Conservation (phyloP, 208 protist species). For the Crithidia bombi region DNA sequence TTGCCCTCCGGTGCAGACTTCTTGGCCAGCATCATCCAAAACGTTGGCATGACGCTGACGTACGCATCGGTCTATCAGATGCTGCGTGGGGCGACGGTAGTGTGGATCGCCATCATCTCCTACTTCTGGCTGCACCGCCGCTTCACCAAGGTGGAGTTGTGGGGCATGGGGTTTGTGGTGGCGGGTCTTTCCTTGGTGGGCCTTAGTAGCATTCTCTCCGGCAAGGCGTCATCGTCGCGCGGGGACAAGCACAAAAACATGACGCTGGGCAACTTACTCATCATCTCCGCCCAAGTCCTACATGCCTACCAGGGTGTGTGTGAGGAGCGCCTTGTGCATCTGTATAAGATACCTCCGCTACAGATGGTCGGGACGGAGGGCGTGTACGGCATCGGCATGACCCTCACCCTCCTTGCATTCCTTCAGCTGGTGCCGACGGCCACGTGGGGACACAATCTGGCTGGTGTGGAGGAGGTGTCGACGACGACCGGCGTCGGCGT, state of each 20-base stretch:
- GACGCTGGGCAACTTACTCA: constrained; percentile 76
- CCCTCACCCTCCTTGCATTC: constrained; percentile 66
- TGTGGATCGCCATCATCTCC: constrained; percentile 89
- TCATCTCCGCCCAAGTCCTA: constrained; percentile 87
- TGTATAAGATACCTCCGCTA: constrained; percentile 75
- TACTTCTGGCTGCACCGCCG: constrained; percentile 78
- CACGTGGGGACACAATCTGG: constrained; percentile 51
- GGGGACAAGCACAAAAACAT: constrained; percentile 26
- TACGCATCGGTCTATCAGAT: constrained; percentile 93
- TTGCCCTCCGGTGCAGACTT: constrained; percentile 80
- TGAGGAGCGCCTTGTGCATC: constrained; percentile 82
- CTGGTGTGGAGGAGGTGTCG: constrained; percentile 26
- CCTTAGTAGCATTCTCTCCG: constrained; percentile 43
- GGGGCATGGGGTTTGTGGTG: constrained; percentile 65
- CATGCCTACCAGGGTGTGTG: constrained; percentile 90
- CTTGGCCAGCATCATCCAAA: constrained; percentile 84
- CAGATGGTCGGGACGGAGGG: constrained; percentile 93
- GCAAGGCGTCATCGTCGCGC: background rate
- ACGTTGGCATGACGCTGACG: constrained; percentile 87
- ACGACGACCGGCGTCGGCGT: background rate
- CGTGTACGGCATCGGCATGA: constrained; percentile 80
- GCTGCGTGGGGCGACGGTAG: constrained; percentile 89
- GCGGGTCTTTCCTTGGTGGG: constrained; percentile 75
- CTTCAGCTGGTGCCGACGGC: constrained; percentile 71
- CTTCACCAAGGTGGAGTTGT: constrained; percentile 71